phyloP scores from a whole-genome alignment of 2,329 filamentous ascomycete species.

The Cadophora gregata region DNA sequence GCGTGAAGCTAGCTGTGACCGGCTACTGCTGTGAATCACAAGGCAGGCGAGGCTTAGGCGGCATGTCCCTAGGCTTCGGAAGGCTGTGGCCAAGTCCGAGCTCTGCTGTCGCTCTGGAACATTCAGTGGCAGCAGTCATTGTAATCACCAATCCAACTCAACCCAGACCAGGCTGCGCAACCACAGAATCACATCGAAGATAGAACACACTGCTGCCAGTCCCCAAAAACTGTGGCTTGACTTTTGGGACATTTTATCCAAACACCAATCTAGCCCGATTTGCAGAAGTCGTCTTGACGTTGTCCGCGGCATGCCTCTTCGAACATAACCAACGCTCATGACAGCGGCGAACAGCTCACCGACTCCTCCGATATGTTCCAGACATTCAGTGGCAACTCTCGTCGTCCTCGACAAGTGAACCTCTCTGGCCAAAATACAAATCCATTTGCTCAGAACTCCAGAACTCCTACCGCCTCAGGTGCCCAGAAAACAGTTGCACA shows the following conservation, averaged over 20 bases:
- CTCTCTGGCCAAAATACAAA: conserved; percentile 85
- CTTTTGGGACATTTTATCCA: background rate
- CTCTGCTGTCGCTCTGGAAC: conserved; percentile 1
- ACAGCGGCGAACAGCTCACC: conserved; percentile 27
- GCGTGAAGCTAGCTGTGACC: too few relatives aligned
- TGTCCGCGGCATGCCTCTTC: conserved; percentile 35
- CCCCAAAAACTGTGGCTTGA: background rate
- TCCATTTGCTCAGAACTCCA: conserved; percentile 72
- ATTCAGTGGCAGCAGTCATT: conserved; percentile 11
- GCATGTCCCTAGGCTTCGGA: conserved; percentile 13
- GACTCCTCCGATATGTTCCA: conserved; percentile 72
- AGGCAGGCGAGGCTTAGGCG: conserved; percentile 19
- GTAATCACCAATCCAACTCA: background rate
- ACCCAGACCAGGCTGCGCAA: conserved; percentile 14
- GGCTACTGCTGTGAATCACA: background rate
- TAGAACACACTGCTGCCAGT: background rate
- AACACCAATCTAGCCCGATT: background rate
- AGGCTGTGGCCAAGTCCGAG: conserved; percentile 14
- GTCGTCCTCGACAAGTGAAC: conserved; percentile 89
- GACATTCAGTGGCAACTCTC: conserved; percentile 87
- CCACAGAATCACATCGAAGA: conserved; percentile 15
- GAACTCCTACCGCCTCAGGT: conserved; percentile 63
- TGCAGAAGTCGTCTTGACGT: background rate
- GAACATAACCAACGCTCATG: conserved; percentile 28
- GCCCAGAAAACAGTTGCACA: conserved; percentile 80